Evolutionary conservation across 2,329 filamentous ascomycete genomes (phyloP), one percentile per base, ranked within the genome.

Genomic region (Epichloe sylvatica): DNA sequence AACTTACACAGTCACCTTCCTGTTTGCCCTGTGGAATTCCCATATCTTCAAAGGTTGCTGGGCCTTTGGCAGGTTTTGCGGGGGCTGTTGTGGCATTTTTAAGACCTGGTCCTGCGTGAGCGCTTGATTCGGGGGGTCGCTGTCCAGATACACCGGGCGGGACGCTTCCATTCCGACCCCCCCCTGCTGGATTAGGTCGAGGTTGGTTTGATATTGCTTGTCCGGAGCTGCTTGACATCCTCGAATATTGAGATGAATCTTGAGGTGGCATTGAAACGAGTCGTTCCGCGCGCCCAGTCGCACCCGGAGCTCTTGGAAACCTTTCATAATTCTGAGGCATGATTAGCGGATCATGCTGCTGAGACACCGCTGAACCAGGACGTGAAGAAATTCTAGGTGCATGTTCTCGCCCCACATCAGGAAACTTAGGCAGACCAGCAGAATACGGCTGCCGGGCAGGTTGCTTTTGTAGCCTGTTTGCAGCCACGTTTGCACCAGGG

Each of bases 21-120:
- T 83, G 77, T 67, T 92, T 90, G 45, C 76, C 81, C 59, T 82
- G 77, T 6, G 89, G 87, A 58, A 98, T 91, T 38, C 92, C 92
- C 92, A 98, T 98, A 63, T 94, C 90, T 63, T 96, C 91, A 65
- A 98, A 98, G 0, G 92, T 97, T 59, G 92, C 87, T 1, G 92
- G 91, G 11, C 91, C 92, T 62, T 89, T 86, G 46, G 70, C 68
- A 3, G 67, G 64, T n/a, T 67, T 64, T 41, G 65, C 57, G n/a
- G 61, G 57, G 21, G 59, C 56, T 19, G 65, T 57, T 40, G 62
- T 58, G 52, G 58, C 57, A 49, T 54, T 63, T 39, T 58, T 66
- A 52, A 61, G 46, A 52, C 59, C 54, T 41, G 59, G 45, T 55
- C 58, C 52, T 52, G 60, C 51, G 37, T 30, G 25, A 7, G 46